A percentile compares a stretch with the other conserved stretches of the same genome.
Conservation (phyloP, 2,329 filamentous ascomycete genomes). For the Colletotrichum tanaceti region DNA sequence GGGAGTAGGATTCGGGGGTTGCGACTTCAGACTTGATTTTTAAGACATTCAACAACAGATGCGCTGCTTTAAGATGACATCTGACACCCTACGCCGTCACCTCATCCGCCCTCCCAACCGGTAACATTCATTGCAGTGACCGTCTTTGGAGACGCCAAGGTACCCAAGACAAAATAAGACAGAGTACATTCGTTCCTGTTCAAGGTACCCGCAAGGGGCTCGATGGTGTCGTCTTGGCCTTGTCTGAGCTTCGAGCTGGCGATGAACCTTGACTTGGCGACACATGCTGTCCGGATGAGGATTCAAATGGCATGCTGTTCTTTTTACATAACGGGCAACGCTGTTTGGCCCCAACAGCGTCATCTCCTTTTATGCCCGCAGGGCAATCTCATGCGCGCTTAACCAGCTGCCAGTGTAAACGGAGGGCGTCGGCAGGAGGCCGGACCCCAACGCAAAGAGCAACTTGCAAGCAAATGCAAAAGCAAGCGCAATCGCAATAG, state of each 20-base stretch:
- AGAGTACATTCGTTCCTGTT: not conserved
- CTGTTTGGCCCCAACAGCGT: not conserved
- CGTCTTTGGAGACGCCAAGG: not conserved
- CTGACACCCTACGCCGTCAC: not conserved
- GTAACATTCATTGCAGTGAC: slow-evolving; percentile 18
- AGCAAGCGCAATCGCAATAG: slow-evolving; percentile 9
- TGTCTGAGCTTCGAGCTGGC: slow-evolving; percentile 6
- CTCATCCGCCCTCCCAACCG: not conserved
- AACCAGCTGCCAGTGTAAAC: slow-evolving; percentile 8
- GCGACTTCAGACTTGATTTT: not conserved
- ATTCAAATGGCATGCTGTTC: not conserved
- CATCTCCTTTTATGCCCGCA: not conserved
- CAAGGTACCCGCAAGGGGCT: slow-evolving; percentile 8
- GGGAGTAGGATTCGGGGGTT: too few relatives aligned
- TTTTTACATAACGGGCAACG: not conserved
- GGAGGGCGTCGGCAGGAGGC: slow-evolving; percentile 21
- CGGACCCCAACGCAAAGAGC: slow-evolving; percentile 6
- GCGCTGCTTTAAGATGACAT: not conserved
- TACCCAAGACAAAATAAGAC: not conserved
- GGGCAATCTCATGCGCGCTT: not conserved
- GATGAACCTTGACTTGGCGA: slow-evolving; percentile 8
- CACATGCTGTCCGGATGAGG: not conserved
- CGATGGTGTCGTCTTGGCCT: slow-evolving; percentile 24
- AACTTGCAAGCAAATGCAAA: not conserved
- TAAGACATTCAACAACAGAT: slow-evolving; percentile 1